These are phyloP conservation scores for Lizonia empirigonia DNA, from an alignment of 2,329 filamentous ascomycete genomes.

Conservation along the genomic window DNA sequence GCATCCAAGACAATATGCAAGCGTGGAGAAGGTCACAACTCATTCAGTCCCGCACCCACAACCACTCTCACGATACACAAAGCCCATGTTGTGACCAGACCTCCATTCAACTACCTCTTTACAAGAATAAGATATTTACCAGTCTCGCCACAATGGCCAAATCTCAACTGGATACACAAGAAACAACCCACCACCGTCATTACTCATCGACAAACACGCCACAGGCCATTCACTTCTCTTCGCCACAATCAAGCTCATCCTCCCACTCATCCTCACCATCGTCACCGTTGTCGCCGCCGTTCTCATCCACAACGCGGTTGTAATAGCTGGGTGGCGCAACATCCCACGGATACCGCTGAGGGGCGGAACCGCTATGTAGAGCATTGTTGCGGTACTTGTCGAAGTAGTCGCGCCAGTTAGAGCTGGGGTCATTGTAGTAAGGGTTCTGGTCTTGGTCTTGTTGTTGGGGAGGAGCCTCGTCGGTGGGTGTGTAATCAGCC, in stretches of 20 bases:
- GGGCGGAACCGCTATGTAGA: neutral
- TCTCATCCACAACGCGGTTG: neutral
- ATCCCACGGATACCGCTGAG: neutral
- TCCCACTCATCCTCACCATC: constrained; percentile 3
- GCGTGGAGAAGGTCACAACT: no score
- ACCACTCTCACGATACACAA: neutral
- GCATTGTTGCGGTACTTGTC: constrained; percentile 4
- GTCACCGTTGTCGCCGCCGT: neutral
- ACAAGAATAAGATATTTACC: constrained; percentile 12
- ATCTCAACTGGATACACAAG: neutral
- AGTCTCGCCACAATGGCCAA: neutral
- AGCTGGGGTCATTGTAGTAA: neutral
- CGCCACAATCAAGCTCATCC: constrained; percentile 6
- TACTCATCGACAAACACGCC: neutral
- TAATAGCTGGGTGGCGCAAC: neutral
- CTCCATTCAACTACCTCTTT: constrained; percentile 3
- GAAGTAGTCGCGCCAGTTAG: constrained; percentile 9
- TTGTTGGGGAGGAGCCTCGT: neutral
- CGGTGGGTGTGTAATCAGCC: neutral
- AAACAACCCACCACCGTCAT: neutral
- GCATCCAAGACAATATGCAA: no score
- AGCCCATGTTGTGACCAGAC: neutral
- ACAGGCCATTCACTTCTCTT: neutral
- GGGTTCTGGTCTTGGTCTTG: neutral
- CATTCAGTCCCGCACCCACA: no score